A percentile compares a stretch with the other conserved stretches of the same genome.
Conservation (phyloP, 2,329 filamentous ascomycete species). For the Chaetomium sp. region DNA sequence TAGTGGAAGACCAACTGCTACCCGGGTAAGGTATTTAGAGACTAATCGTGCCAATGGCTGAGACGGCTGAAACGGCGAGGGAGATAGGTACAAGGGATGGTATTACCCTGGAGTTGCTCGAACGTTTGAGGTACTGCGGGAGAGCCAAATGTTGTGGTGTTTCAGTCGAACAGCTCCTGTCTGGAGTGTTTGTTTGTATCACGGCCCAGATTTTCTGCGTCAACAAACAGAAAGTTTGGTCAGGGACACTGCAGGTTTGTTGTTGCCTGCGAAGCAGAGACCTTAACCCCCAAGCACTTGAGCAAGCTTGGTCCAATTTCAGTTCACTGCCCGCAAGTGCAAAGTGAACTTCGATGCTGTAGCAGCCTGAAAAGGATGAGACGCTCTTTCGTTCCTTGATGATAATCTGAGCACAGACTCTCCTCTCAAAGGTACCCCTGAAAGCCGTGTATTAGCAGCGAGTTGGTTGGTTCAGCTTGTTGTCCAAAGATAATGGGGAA, state of each 20-base stretch:
- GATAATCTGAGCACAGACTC: neutral
- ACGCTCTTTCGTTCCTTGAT: neutral
- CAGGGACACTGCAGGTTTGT: neutral
- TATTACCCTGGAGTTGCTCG: neutral
- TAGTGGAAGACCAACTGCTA: neutral
- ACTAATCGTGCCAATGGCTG: neutral
- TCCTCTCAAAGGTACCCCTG: neutral
- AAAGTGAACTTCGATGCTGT: neutral
- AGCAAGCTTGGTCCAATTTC: no score
- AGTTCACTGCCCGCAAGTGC: no score
- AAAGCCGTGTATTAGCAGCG: neutral
- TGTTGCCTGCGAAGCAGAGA: neutral
- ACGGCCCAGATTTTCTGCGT: neutral
- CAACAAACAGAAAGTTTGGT: neutral
- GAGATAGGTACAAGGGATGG: neutral
- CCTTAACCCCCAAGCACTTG: no score
- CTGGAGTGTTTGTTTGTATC: neutral
- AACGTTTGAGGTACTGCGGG: neutral
- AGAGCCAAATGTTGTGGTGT: neutral
- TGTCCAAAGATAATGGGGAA: neutral
- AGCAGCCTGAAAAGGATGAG: neutral
- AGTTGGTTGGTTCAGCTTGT: neutral
- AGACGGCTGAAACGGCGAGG: neutral
- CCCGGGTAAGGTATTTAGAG: neutral
- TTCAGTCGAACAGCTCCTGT: neutral